phyloP scores from a whole-genome alignment of 1,284 basidiomycete species.

The Butyriboletus regius region DNA sequence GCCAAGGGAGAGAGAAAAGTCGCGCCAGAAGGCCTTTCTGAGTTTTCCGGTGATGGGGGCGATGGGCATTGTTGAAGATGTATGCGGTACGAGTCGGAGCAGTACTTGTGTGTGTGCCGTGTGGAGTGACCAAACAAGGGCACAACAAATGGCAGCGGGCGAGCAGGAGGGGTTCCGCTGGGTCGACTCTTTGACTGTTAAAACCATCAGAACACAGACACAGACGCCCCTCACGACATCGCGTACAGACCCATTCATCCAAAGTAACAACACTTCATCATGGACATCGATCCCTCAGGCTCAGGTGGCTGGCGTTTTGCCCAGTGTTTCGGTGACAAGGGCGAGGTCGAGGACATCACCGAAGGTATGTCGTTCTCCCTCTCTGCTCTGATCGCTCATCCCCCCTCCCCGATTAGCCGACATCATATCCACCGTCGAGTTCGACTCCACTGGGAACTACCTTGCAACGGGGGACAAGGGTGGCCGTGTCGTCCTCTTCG shows the following conservation, averaged over 20 bases:
- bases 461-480: conserved; percentile 99
- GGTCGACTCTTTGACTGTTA: conserved; percentile 13
- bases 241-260: conserved; percentile 14
- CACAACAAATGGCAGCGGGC: conserved; percentile 29
- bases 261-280: conserved; percentile 27
- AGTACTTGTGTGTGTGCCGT: too few relatives aligned
- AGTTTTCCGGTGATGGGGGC: conserved; percentile 83
- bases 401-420: conserved; percentile 59
- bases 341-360: conserved; percentile 98
- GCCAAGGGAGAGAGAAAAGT: conserved; percentile 63
- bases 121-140: conserved; percentile 29
- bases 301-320: conserved; percentile 96
- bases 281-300: conserved; percentile 76
- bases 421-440: conserved; percentile 99
- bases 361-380: conserved; percentile 59
- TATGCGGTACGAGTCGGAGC: conserved; percentile 31
- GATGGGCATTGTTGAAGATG: conserved; percentile 53
- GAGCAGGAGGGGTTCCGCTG: conserved; percentile 12
- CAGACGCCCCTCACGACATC: conserved; percentile 6
- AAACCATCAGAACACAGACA: conserved; percentile 8
- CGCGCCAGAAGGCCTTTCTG: conserved; percentile 80
- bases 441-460: conserved; percentile 98
- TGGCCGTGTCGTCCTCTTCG: conserved; percentile 95
- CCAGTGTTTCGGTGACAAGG: conserved; percentile 99
- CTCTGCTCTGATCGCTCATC: conserved; percentile 25